These are phyloP conservation scores for Mycocentrospora acerina DNA, from an alignment of 2,329 filamentous ascomycete species.

Conservation along the genomic window DNA sequence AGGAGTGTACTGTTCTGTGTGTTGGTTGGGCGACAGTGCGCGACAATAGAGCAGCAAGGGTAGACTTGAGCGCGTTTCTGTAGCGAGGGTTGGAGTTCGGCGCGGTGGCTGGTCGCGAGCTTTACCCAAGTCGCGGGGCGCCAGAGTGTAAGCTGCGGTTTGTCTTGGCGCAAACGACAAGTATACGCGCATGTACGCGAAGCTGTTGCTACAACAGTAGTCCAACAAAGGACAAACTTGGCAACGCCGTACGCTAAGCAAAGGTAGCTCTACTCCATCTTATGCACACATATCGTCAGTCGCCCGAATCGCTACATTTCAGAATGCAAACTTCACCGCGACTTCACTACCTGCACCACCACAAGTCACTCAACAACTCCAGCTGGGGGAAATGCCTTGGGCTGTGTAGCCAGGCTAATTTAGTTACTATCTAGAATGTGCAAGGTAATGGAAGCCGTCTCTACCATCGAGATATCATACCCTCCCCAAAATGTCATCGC, in stretches of 20 bases:
- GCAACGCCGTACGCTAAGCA: neutral
- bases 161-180: conserved; percentile 17
- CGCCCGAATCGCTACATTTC: no score
- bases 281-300: no score
- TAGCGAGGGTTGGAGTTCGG: conserved; percentile 14
- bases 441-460: conserved; percentile 28
- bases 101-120: conserved; percentile 26
- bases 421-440: conserved; percentile 42
- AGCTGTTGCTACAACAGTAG: no score
- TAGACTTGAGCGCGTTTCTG: conserved; percentile 11
- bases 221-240: conserved; percentile 2
- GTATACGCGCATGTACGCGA: no score
- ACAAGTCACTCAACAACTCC: neutral
- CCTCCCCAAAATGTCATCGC: conserved; percentile 29
- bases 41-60: conserved; percentile 6
- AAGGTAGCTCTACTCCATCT: no score
- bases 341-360: neutral
- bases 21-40: conserved; percentile 6
- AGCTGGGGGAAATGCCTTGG: conserved; percentile 17
- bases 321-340: no score
- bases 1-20: neutral
- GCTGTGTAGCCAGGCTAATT: conserved; percentile 23
- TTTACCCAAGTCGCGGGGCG: conserved; percentile 17
- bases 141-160: conserved; percentile 12
- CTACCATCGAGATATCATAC: conserved; percentile 33